Evolutionary conservation across 371 early-diverging fungal species (phyloP).

Genomic region (Rhizopus stolonifer): DNA sequence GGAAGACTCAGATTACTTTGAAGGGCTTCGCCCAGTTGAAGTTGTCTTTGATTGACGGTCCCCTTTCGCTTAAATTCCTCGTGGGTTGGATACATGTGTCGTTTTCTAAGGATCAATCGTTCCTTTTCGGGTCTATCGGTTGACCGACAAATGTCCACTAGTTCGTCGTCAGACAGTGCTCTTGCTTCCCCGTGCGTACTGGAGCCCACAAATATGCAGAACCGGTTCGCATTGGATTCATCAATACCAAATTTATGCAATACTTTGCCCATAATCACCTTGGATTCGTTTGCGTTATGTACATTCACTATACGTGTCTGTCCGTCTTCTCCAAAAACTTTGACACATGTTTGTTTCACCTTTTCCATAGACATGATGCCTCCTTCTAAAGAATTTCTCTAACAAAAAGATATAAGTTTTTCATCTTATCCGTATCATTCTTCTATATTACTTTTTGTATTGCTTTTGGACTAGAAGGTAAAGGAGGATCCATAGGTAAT

Average conservation of each 20-base stretch:
- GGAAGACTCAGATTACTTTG: background rate
- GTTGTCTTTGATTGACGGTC: slow-evolving; percentile 33
- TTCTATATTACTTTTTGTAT: slow-evolving; percentile 33
- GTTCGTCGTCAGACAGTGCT: slow-evolving; percentile 68
- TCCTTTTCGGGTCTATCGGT: slow-evolving; percentile 70
- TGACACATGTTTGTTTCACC: slow-evolving; percentile 67
- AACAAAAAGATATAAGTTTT: background rate
- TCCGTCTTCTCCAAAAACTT: slow-evolving; percentile 69
- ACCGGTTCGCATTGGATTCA: slow-evolving; percentile 54
- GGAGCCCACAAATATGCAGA: slow-evolving; percentile 63
- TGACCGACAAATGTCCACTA: slow-evolving; percentile 69
- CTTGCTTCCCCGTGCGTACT: slow-evolving; percentile 67
- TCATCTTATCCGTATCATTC: background rate
- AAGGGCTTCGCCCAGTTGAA: slow-evolving; percentile 1
- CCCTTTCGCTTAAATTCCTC: slow-evolving; percentile 61
- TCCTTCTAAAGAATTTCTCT: slow-evolving; percentile 48
- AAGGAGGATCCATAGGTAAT: background rate
- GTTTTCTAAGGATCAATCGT: slow-evolving; percentile 71
- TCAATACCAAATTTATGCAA: slow-evolving; percentile 69
- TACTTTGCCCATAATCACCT: slow-evolving; percentile 59
- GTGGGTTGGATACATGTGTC: slow-evolving; percentile 65
- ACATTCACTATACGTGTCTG: slow-evolving; percentile 68
- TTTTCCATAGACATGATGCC: slow-evolving; percentile 68
- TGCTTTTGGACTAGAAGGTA: slow-evolving; percentile 36
- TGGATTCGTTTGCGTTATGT: slow-evolving; percentile 55